These are phyloP conservation scores for Pseudocercospora ulei DNA, from an alignment of 2,329 filamentous ascomycete species.

Conservation along the genomic window DNA sequence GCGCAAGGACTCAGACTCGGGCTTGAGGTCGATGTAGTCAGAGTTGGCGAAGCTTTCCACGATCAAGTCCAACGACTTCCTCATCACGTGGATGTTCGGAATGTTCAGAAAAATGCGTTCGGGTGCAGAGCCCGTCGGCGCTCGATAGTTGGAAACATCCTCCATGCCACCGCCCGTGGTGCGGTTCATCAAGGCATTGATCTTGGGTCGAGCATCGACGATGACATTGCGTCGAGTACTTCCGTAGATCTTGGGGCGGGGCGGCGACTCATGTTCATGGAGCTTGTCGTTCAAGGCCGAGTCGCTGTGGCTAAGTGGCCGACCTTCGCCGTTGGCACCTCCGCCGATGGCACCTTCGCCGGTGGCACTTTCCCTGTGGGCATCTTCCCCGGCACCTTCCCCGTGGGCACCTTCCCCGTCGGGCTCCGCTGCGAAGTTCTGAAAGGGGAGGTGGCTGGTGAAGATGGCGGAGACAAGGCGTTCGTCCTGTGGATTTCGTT, in stretches of 20 bases:
- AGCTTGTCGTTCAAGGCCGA: slow-evolving; percentile 18
- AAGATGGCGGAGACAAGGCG: slow-evolving; percentile 89
- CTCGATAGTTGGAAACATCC: slow-evolving; percentile 95
- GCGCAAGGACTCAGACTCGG: slow-evolving; percentile 67
- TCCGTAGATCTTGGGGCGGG: slow-evolving; percentile 54
- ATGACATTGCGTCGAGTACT: slow-evolving; percentile 91
- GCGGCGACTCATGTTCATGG: slow-evolving; percentile 10
- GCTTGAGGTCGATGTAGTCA: slow-evolving; percentile 71
- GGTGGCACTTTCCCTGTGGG: background rate
- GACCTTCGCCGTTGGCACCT: background rate
- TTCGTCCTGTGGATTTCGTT: slow-evolving; percentile 91
- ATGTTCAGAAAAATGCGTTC: slow-evolving; percentile 84
- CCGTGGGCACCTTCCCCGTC: too few relatives aligned
- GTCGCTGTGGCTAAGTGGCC: slow-evolving; percentile 19
- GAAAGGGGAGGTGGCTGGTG: slow-evolving; percentile 46
- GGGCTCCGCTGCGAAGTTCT: slow-evolving; percentile 4
- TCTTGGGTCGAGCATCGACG: slow-evolving; percentile 84
- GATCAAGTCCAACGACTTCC: slow-evolving; percentile 76
- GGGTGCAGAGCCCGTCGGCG: slow-evolving; percentile 50
- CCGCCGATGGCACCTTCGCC: too few relatives aligned
- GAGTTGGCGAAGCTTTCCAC: slow-evolving; percentile 86
- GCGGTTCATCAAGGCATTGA: slow-evolving; percentile 93
- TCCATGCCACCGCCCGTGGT: slow-evolving; percentile 87
- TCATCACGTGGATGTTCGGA: slow-evolving; percentile 98
- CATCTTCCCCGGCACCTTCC: background rate